Conservation (phyloP, 1,284 basidiomycete species). For the Rhizopogon parksii region DNA sequence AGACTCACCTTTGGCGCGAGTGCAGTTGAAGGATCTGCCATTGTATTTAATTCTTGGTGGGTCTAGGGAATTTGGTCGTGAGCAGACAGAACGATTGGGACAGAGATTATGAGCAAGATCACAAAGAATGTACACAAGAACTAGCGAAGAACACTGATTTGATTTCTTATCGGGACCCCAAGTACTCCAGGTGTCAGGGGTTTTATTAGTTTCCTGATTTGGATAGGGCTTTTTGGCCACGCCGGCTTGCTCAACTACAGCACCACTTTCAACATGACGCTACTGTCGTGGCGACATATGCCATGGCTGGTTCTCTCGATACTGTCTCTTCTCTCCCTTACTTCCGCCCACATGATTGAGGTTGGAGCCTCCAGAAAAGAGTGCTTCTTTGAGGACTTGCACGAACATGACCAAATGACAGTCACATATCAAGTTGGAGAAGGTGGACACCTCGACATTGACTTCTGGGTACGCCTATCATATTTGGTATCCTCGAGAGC, state of each 20-base stretch:
- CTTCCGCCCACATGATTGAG: conserved; percentile 62
- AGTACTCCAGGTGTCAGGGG: conserved; percentile 23
- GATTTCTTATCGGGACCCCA: conserved; percentile 17
- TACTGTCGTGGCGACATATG: conserved; percentile 16
- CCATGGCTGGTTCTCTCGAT: conserved; percentile 27
- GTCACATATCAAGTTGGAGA: conserved; percentile 98
- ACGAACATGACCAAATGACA: conserved; percentile 97
- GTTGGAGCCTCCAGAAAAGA: conserved; percentile 78
- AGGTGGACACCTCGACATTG: conserved; percentile 94
- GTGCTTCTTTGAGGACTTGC: conserved; percentile 98
- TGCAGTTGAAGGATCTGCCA: conserved; percentile 60
- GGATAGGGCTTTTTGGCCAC: neutral
- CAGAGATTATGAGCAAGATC: conserved; percentile 23
- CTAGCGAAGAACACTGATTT: conserved; percentile 1
- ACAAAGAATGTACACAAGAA: conserved; percentile 11
- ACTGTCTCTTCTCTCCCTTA: conserved; percentile 37
- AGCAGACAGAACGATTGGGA: conserved; percentile 27
- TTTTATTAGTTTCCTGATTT: conserved; percentile 4
- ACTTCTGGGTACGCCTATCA: conserved; percentile 73
- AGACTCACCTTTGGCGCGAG: conserved; percentile 60
- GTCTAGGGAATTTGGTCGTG: conserved; percentile 8
- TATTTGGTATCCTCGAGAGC: neutral
- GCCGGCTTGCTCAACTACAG: neutral
- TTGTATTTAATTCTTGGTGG: conserved; percentile 27
- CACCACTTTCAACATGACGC: conserved; percentile 8